phyloP scores from a whole-genome alignment of 805 yeast genomes.

The Wickerhamomyces silvicola region DNA sequence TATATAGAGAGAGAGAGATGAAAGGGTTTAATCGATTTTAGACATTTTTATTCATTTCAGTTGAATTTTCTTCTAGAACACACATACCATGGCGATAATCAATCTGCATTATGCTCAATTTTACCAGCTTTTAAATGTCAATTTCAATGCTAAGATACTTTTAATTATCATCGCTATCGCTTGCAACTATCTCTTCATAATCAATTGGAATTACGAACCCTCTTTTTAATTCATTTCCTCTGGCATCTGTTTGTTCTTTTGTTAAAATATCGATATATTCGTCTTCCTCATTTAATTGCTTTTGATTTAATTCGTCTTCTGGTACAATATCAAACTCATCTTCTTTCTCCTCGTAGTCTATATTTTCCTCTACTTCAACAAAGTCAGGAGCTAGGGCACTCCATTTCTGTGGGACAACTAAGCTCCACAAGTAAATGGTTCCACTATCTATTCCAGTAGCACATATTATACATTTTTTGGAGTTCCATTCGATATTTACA shows the following conservation, averaged over 20 bases:
- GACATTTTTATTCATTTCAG: too few relatives aligned
- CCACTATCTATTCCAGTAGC: slow-evolving; percentile 88
- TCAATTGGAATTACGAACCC: slow-evolving; percentile 57
- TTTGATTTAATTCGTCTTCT: slow-evolving; percentile 56
- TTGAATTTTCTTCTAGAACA: too few relatives aligned
- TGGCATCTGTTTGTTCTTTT: slow-evolving; percentile 58
- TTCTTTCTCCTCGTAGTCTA: slow-evolving; percentile 80
- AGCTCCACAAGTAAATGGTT: slow-evolving; percentile 72
- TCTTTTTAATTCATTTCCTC: slow-evolving; percentile 54
- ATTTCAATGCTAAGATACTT: too few relatives aligned
- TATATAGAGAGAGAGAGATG: too few relatives aligned
- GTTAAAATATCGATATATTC: slow-evolving; percentile 62
- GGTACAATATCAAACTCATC: slow-evolving; percentile 84
- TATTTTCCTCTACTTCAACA: slow-evolving; percentile 88
- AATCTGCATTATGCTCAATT: too few relatives aligned
- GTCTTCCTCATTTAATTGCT: slow-evolving; percentile 58
- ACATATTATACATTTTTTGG: slow-evolving; percentile 61
- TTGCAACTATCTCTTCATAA: slow-evolving; percentile 24
- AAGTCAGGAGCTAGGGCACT: slow-evolving; percentile 95
- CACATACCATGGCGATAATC: too few relatives aligned
- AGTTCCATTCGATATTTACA: slow-evolving; percentile 84
- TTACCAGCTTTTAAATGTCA: too few relatives aligned
- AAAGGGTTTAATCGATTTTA: too few relatives aligned
- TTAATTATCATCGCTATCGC: slow-evolving; percentile 1
- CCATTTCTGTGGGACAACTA: slow-evolving; percentile 87